Evolutionary conservation across 73 alveolate species (phyloP), one percentile per base, ranked within the genome.

Genomic region (Paramecium octaurelia): DNA sequence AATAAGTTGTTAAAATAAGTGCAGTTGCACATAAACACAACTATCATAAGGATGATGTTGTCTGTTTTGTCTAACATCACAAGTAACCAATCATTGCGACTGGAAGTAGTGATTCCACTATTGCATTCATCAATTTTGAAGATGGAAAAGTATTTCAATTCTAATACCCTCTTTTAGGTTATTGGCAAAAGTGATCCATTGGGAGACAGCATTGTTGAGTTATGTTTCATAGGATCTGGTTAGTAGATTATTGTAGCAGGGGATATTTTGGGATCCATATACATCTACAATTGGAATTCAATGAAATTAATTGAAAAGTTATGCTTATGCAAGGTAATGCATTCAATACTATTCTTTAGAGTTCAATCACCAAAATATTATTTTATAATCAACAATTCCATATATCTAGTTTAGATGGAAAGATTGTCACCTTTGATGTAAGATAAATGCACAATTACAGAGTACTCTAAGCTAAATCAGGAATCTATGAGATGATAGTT

Each of bases 61-160:
- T 57, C 1, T 89, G 94, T 16, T 70, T 89, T 42, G 38, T 70
- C 4, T 89, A 70, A 64, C 94, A 89, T 43, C 69, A 68, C 29
- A 54, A 50, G 11, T 44, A 71, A 73, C 57, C 80, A 71, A 70
- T 89, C 6, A 89, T 89, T 1, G 8, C 54, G 3, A 89, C 94
- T 89, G 94, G 94, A 14, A 58, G 88, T 29, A 87, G 88, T 8
- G 93, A 87, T 89, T 42, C 71, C 24, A 44, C 90, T 27, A 83
- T 83, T 44, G 71, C 88, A 36, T 23, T 71, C 14, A 68, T 77
- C 21, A 89, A 89, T 50, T 71, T 50, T 44, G 88, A 43, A n/a
- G 75, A 64, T 21, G 94, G 94, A 18, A 89, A 89, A 48, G 93
- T 54, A 54, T 1, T 12, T 54, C 0, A 12, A 40, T 8, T 40